Percentiles rank a stretch among this genome's conserved stretches.
phyloP scores from a whole-genome alignment of 306 rosid species.

The Herpetospermum pedunculosum region DNA sequence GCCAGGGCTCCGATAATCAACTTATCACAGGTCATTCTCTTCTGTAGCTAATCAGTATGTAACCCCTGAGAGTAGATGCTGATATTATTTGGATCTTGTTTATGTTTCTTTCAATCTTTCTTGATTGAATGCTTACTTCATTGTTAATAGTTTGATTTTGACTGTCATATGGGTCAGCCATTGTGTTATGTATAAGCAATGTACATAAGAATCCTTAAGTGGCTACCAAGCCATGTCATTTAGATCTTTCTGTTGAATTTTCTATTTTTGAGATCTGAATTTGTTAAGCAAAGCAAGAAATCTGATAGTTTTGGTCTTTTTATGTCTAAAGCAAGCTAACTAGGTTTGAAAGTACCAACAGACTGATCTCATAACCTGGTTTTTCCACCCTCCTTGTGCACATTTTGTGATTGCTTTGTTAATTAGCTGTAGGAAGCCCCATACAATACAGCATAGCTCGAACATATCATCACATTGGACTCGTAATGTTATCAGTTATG shows the following conservation, averaged over 20 bases:
- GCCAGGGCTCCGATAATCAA: slow-evolving; percentile 37
- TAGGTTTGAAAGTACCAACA: too few relatives aligned
- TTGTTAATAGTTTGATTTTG: background rate
- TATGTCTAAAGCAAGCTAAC: too few relatives aligned
- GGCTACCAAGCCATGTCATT: background rate
- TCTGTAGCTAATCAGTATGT: slow-evolving; percentile 54
- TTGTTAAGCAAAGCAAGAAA: too few relatives aligned
- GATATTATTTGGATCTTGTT: slow-evolving; percentile 2
- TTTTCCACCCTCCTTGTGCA: too few relatives aligned
- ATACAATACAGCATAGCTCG: too few relatives aligned
- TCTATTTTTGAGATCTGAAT: too few relatives aligned
- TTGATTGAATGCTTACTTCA: background rate
- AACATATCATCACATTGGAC: too few relatives aligned
- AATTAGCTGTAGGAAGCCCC: too few relatives aligned
- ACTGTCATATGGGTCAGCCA: background rate
- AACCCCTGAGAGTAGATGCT: slow-evolving; percentile 41
- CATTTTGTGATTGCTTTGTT: too few relatives aligned
- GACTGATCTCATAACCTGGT: too few relatives aligned
- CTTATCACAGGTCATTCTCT: slow-evolving; percentile 58
- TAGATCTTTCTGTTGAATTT: background rate
- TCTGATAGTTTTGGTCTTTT: too few relatives aligned
- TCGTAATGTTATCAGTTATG: too few relatives aligned
- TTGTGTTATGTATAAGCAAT: background rate
- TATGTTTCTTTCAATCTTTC: background rate
- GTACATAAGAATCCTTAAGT: background rate